A percentile compares a stretch with the other conserved stretches of the same genome.
These are phyloP conservation scores for Trichoderma atrobrunneum DNA, from an alignment of 2,329 filamentous ascomycete genomes.

Conservation along the genomic window DNA sequence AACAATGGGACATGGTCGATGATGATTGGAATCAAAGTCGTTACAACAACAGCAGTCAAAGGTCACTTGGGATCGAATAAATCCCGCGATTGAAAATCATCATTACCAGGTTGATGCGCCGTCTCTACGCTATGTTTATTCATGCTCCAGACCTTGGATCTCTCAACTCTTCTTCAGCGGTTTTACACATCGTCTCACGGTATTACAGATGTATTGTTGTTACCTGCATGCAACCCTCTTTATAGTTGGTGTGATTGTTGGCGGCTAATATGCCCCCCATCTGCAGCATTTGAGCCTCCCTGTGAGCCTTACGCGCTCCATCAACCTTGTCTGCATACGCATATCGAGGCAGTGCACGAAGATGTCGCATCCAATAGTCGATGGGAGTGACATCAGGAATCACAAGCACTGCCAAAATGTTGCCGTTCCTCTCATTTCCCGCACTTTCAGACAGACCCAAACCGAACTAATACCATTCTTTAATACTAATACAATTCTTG, in stretches of 20 bases:
- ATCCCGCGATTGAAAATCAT: background rate
- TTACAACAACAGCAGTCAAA: background rate
- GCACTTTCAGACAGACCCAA: background rate
- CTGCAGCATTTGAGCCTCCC: background rate
- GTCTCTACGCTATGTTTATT: background rate
- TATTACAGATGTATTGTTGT: background rate
- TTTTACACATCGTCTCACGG: background rate
- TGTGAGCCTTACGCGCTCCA: background rate
- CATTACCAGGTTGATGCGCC: background rate
- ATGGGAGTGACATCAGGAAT: background rate
- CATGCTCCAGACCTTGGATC: background rate
- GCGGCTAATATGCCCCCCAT: background rate
- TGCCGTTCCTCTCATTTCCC: background rate
- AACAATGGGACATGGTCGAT: background rate
- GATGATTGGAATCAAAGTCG: background rate
- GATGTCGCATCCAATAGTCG: background rate
- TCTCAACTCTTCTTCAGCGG: background rate
- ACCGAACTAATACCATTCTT: background rate
- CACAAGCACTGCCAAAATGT: background rate
- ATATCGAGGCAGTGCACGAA: background rate
- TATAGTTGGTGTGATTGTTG: background rate
- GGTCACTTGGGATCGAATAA: rapidly evolving
- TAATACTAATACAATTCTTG: background rate
- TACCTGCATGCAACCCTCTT: background rate
- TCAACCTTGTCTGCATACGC: background rate